phyloP scores from a whole-genome alignment of 768 basidiomycete species.

The Mycena albidolilacea region DNA sequence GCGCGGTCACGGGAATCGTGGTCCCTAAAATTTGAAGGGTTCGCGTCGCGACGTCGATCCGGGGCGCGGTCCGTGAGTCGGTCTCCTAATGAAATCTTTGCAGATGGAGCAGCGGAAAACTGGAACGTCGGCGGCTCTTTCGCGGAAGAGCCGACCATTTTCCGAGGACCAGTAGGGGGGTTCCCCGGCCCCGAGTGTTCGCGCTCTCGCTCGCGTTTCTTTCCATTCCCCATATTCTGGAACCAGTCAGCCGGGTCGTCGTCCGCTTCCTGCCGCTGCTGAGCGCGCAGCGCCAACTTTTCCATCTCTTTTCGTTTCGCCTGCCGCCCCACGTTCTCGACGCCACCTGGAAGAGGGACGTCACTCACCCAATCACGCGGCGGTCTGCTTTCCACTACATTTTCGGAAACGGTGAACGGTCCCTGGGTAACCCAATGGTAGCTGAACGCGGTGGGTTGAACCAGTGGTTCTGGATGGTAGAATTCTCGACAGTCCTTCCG shows the following conservation, averaged over 20 bases:
- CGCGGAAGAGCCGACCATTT: conserved; percentile 3
- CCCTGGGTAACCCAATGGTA: conserved; percentile 71
- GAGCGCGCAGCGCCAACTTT: conserved; percentile 66
- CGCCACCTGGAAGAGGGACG: conserved; percentile 58
- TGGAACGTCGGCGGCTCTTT: conserved; percentile 15
- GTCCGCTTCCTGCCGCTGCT: conserved; percentile 59
- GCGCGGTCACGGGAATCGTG: conserved; percentile 24
- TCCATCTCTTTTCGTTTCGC: conserved; percentile 73
- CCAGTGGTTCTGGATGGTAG: conserved; percentile 57
- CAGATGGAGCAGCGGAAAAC: conserved; percentile 8
- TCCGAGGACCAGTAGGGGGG: conserved; percentile 37
- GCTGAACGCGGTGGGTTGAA: conserved; percentile 80
- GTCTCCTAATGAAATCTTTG: conserved; percentile 25
- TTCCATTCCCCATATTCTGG: conserved; percentile 51
- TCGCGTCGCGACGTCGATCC: conserved; percentile 9
- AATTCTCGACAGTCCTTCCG: conserved; percentile 74
- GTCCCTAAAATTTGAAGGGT: not conserved
- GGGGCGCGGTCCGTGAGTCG: conserved; percentile 25
- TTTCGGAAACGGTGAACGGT: conserved; percentile 71
- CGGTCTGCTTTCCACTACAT: conserved; percentile 49
- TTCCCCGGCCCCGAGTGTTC: conserved; percentile 36
- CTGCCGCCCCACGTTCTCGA: conserved; percentile 75
- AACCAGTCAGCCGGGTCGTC: conserved; percentile 84
- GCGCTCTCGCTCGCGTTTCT: conserved; percentile 37
- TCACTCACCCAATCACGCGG: conserved; percentile 61